These are phyloP conservation scores for Collybia mongolica DNA, from an alignment of 768 basidiomycete species.

Conservation along the genomic window DNA sequence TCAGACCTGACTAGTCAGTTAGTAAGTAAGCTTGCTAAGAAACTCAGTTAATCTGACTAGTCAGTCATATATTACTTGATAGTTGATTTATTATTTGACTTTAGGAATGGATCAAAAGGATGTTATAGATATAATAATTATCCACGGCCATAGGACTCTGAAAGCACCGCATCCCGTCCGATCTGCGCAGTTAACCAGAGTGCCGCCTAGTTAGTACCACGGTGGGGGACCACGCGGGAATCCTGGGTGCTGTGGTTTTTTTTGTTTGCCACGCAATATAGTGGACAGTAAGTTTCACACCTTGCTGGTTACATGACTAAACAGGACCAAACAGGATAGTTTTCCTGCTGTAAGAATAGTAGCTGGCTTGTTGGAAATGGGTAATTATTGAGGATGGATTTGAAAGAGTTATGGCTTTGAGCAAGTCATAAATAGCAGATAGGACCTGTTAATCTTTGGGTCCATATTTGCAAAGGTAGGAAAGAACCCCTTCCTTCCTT, in stretches of 20 bases:
- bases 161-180: constrained; percentile 21
- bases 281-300: constrained; percentile 28
- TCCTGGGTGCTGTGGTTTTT: constrained; percentile 1
- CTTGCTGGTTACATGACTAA: constrained; percentile 18
- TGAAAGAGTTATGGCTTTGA: constrained; percentile 34
- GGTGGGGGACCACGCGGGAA: constrained; percentile 11
- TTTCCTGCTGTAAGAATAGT: constrained; percentile 11
- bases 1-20: no score
- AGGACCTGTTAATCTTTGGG: no score
- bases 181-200: constrained; percentile 12
- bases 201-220: constrained; percentile 9
- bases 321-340: constrained; percentile 13
- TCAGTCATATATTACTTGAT: no score
- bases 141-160: constrained; percentile 49
- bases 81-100: no score
- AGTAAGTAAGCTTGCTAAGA: no score
- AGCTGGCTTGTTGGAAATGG: no score
- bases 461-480: no score
- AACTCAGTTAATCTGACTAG: no score
- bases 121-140: constrained; percentile 7
- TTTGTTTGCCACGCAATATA: constrained; percentile 18
- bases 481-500: no score
- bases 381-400: no score
- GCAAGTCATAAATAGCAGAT: constrained; percentile 62
- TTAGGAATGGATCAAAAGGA: no score